These are phyloP conservation scores for Stephania japonica DNA, from an alignment of 164 flowering plant species.

Conservation along the genomic window DNA sequence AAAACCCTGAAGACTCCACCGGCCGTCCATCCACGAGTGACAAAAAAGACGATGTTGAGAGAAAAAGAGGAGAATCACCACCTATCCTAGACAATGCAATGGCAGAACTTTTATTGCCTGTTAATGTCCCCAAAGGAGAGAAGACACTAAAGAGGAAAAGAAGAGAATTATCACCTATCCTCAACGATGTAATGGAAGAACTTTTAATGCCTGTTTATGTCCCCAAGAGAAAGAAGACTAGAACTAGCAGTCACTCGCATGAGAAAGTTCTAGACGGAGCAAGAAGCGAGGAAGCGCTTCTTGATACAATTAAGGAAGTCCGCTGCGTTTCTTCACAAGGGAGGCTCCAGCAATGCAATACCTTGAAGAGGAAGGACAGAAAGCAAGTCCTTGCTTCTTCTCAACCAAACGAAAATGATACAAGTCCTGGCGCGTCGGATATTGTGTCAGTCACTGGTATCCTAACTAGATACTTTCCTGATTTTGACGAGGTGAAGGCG, in stretches of 20 bases:
- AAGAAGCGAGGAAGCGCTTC: neutral
- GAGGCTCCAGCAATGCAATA: no score
- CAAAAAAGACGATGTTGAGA: conserved; percentile 2
- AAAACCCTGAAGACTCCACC: conserved; percentile 6
- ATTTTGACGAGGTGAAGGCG: conserved; percentile 21
- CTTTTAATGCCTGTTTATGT: neutral
- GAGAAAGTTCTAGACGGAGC: neutral
- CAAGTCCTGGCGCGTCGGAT: conserved; percentile 25
- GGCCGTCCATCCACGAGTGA: neutral
- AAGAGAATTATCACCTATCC: neutral
- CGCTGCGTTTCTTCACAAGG: no score
- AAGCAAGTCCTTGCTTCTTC: conserved; percentile 1
- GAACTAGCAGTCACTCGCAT: neutral
- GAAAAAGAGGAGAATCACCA: conserved; percentile 2
- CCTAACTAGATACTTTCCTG: conserved; percentile 37
- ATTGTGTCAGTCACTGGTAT: conserved; percentile 38
- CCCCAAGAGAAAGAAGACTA: neutral
- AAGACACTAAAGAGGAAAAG: neutral
- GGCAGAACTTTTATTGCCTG: neutral
- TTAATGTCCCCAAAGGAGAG: conserved; percentile 10
- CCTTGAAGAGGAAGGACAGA: neutral
- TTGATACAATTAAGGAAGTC: neutral
- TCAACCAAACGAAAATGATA: neutral
- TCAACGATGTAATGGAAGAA: neutral
- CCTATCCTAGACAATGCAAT: neutral